phyloP scores from a whole-genome alignment of 2,329 filamentous ascomycete genomes.

The Byssothecium circinans region DNA sequence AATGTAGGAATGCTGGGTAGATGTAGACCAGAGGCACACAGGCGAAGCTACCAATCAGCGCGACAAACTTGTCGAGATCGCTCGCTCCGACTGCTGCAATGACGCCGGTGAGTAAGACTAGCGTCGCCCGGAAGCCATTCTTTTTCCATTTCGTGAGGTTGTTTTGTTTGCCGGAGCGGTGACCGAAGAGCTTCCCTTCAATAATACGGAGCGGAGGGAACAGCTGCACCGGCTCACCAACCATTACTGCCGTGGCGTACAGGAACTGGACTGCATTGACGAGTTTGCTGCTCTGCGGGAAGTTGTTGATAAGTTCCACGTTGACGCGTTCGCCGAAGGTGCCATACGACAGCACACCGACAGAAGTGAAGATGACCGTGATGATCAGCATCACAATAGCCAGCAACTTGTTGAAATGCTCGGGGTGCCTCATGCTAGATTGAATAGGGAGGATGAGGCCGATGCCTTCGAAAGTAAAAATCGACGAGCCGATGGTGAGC shows the following conservation, averaged over 20 bases:
- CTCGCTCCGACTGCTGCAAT: slow-evolving; percentile 66
- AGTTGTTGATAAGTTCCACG: slow-evolving; percentile 77
- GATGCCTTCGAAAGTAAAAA: slow-evolving; percentile 79
- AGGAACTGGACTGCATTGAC: slow-evolving; percentile 76
- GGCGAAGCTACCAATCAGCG: slow-evolving; percentile 71
- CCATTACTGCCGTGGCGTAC: slow-evolving; percentile 73
- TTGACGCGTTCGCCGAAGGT: slow-evolving; percentile 69
- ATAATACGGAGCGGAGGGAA: slow-evolving; percentile 74
- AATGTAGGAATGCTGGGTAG: slow-evolving; percentile 72
- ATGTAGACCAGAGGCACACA: slow-evolving; percentile 78
- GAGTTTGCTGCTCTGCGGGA: slow-evolving; percentile 68
- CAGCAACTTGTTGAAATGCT: slow-evolving; percentile 67
- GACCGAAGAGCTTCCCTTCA: slow-evolving; percentile 68
- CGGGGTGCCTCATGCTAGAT: slow-evolving; percentile 71
- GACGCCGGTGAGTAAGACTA: slow-evolving; percentile 62
- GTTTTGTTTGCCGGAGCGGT: slow-evolving; percentile 66
- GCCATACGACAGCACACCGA: slow-evolving; percentile 73
- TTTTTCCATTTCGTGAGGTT: slow-evolving; percentile 73
- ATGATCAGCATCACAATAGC: slow-evolving; percentile 72
- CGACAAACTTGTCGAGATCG: slow-evolving; percentile 74
- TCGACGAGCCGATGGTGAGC: slow-evolving; percentile 70
- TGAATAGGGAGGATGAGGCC: slow-evolving; percentile 76
- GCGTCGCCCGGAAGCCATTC: slow-evolving; percentile 63
- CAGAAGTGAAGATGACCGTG: slow-evolving; percentile 70
- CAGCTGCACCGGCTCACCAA: slow-evolving; percentile 72